Evolutionary conservation across 2,329 filamentous ascomycete genomes (phyloP), one percentile per base, ranked within the genome.

Genomic region (Talaromyces albobiverticillius): DNA sequence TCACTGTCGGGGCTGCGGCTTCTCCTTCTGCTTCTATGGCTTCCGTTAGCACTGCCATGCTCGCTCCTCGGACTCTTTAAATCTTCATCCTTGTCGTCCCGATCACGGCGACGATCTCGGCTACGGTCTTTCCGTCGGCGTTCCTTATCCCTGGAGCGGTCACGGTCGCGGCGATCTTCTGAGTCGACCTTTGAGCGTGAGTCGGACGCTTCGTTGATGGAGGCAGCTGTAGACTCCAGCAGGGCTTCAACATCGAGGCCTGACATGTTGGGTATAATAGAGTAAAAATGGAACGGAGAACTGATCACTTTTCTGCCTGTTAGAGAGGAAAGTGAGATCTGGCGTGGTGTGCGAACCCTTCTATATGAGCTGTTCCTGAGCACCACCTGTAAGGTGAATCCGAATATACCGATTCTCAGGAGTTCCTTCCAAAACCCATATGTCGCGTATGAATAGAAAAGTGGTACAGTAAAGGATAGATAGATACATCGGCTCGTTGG

Each of bases 181-280:
- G 77, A 74, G 53, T 82, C 82, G 59, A 76, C 73, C 60, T 78
- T 84, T 60, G 80, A 78, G 54, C 75, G 61, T 85, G 82, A 60
- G 50, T 72, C 60, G 26, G 67, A 66, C 56, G 67, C 62, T 36
- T 68, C 65, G 41, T 68, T 62, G 43, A 63, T 60, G 45, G 80
- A 79, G 69, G 85, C 86, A 50, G 89, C 89, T 59, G 89, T 90
- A 49, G 88, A 89, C 74, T 96, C 91, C 63, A 96, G 85, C 61
- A 96, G 82, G 61, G 90, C 90, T 79, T 96, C 92, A 64, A 96
- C 90, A 69, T 95, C 90, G 62, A 87, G 77, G 71, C 80, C 81
- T 69, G 85, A 85, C 85, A 87, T 87, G 63, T 63, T 77, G 50
- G 31, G 26, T 26, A 23, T 22, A 43, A 29, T n/a, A n/a, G n/a